Conservation (phyloP, 768 basidiomycete genomes). For the Russula sp. region DNA sequence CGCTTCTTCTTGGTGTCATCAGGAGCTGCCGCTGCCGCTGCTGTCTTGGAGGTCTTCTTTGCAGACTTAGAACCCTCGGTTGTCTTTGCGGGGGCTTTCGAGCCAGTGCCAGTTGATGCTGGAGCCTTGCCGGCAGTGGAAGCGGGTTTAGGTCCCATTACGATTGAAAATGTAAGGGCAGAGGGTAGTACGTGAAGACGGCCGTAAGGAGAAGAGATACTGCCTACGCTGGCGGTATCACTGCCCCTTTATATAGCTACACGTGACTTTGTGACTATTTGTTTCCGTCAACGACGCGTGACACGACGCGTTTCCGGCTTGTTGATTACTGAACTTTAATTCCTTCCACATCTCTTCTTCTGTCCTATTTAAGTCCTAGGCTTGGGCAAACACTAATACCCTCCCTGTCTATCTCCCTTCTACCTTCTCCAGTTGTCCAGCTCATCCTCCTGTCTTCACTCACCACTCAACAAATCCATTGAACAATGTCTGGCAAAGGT, state of each 20-base stretch:
- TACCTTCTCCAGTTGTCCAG: not conserved
- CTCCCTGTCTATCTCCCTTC: not conserved
- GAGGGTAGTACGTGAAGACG: constrained; percentile 9
- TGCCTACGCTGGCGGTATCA: constrained; percentile 5
- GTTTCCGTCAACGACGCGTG: constrained; percentile 21
- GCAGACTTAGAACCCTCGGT: constrained; percentile 46
- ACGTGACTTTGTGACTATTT: constrained; percentile 28
- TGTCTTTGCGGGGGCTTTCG: constrained; percentile 58
- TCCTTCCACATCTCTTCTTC: not conserved
- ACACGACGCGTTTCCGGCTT: constrained; percentile 31
- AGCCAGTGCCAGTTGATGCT: constrained; percentile 52
- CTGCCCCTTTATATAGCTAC: constrained; percentile 16
- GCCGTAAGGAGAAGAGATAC: constrained; percentile 11
- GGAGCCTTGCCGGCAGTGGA: constrained; percentile 84
- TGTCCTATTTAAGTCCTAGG: constrained; percentile 30
- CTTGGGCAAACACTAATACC: not conserved
- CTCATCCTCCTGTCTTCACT: not conserved
- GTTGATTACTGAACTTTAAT: constrained; percentile 38
- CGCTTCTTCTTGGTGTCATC: constrained; percentile 78
- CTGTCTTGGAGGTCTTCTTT: constrained; percentile 48
- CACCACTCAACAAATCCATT: constrained; percentile 31
- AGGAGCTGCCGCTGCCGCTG: constrained; percentile 55
- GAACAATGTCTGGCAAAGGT: constrained; percentile 56
- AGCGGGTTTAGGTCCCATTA: constrained; percentile 69
- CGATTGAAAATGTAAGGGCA: constrained; percentile 15